Evolutionary conservation across 2,329 filamentous ascomycete species (phyloP), one percentile per base, ranked within the genome.

Genomic region (Parascedosporium putredinis): DNA sequence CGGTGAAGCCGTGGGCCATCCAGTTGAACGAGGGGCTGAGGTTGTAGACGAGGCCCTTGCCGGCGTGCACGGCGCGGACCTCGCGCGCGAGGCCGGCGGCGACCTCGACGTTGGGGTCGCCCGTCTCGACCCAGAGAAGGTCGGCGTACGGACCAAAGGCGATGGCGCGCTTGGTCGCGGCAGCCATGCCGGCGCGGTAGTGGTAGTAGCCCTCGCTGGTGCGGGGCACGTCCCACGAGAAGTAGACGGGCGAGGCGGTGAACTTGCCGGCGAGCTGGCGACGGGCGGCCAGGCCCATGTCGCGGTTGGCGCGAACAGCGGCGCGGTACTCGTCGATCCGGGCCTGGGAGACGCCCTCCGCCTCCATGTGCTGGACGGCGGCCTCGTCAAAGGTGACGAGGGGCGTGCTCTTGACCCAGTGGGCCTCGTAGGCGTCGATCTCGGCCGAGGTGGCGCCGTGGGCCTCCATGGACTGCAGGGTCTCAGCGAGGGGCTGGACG

Each of bases 21-120:
- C 93, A 98, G 74, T 98, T 97, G 77, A 98, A 98, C 7, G 88
- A 95, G 1, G 93, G 93, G 4, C 84, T 90, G 2, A 98, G 78
- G 70, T 98, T 98, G 72, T 98, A 98, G 0, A 97, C 91, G 22
- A 98, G 78, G 31, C 87, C 86, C 76, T 97, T 97, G 53, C 79
- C 81, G 0, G 89, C 88, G 59, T 79, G 73, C 3, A 69, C 72
- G 0, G 71, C 67, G 50, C 86, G 81, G 53, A 98, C 93, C 43
- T 88, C 79, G 9, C 78, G 76, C 10, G 86, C 87, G 47, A 98
- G 88, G 47, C 76, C 73, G 3, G 77, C 72, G 0, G 88, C 88
- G 29, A 94, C 86, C 47, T 79, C 67, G 9, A 97, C 88, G 56
- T 81, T 84, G 20, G 93, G 91, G 57, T 93, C 86, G 45, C 87